phyloP scores from a whole-genome alignment of 2,329 filamentous ascomycete genomes.

The Penicillium corylophilum region DNA sequence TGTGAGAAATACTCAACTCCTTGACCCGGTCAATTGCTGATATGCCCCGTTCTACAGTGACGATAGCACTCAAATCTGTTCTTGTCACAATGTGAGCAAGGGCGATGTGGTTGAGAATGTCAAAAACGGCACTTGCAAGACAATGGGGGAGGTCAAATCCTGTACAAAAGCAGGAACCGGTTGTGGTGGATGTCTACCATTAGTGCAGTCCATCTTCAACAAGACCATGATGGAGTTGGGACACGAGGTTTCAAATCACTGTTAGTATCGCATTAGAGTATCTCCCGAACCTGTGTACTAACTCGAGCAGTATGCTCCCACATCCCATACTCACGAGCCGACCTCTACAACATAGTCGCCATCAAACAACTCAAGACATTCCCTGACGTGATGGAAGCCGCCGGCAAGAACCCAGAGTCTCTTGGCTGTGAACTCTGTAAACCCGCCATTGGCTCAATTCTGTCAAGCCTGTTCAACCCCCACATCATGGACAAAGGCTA shows the following conservation, averaged over 20 bases:
- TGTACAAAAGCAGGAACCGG: slow-evolving; percentile 91
- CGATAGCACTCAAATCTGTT: slow-evolving; percentile 86
- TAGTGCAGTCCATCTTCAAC: slow-evolving; percentile 88
- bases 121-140: slow-evolving; percentile 77
- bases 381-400: slow-evolving; percentile 72
- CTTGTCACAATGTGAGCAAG: slow-evolving; percentile 89
- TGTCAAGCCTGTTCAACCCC: slow-evolving; percentile 78
- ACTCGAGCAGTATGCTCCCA: slow-evolving; percentile 66
- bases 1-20: slow-evolving; percentile 44
- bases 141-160: slow-evolving; percentile 77
- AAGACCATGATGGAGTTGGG: slow-evolving; percentile 82
- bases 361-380: slow-evolving; percentile 75
- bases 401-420: slow-evolving; percentile 69
- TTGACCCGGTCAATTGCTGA: slow-evolving; percentile 12
- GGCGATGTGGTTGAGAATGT: slow-evolving; percentile 70
- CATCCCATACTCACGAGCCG: slow-evolving; percentile 78
- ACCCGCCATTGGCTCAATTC: slow-evolving; percentile 75
- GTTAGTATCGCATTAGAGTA: slow-evolving; percentile 22
- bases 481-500: slow-evolving; percentile 71
- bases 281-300: slow-evolving; percentile 2
- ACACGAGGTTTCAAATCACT: slow-evolving; percentile 79
- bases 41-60: slow-evolving; percentile 41
- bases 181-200: slow-evolving; percentile 85
- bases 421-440: slow-evolving; percentile 86
- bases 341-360: slow-evolving; percentile 86